Conservation (phyloP, 2,329 filamentous ascomycete genomes). For the Aspergillus calidoustus region DNA sequence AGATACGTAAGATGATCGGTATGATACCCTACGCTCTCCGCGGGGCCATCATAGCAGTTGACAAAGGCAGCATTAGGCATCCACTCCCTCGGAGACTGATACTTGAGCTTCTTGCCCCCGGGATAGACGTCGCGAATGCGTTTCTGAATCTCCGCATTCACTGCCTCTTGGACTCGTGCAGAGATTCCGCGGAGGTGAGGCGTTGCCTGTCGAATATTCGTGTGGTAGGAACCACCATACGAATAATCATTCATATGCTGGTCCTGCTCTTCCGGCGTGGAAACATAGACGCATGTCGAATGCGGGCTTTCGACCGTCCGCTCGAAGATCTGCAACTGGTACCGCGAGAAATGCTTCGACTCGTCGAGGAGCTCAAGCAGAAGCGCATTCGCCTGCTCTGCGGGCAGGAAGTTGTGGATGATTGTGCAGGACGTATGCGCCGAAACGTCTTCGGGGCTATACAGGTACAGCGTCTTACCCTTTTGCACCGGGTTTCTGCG, state of each 20-base stretch:
- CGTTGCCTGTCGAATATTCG: constrained; percentile 75
- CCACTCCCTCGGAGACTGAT: constrained; percentile 77
- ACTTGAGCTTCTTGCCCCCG: constrained; percentile 71
- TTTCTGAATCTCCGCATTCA: constrained; percentile 75
- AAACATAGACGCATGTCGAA: constrained; percentile 81
- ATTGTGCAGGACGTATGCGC: constrained; percentile 87
- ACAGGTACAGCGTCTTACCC: constrained; percentile 83
- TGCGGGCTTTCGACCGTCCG: constrained; percentile 84
- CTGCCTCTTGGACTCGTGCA: constrained; percentile 69
- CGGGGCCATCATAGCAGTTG: constrained; percentile 85
- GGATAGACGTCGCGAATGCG: constrained; percentile 73
- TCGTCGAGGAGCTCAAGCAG: constrained; percentile 77
- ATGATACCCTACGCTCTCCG: constrained; percentile 88
- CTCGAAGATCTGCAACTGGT: constrained; percentile 85
- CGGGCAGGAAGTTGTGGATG: constrained; percentile 84
- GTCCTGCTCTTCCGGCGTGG: constrained; percentile 69
- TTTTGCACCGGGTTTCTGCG: constrained; percentile 26
- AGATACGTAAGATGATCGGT: constrained; percentile 92
- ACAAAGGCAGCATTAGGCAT: constrained; percentile 88
- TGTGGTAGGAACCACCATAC: constrained; percentile 80
- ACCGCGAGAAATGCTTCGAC: constrained; percentile 69
- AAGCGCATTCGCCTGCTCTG: constrained; percentile 72
- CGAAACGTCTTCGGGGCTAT: constrained; percentile 78
- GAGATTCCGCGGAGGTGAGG: constrained; percentile 74
- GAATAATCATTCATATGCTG: constrained; percentile 78